Conservation (phyloP, 2,329 filamentous ascomycete species). For the Trichoderma pleuroti region DNA sequence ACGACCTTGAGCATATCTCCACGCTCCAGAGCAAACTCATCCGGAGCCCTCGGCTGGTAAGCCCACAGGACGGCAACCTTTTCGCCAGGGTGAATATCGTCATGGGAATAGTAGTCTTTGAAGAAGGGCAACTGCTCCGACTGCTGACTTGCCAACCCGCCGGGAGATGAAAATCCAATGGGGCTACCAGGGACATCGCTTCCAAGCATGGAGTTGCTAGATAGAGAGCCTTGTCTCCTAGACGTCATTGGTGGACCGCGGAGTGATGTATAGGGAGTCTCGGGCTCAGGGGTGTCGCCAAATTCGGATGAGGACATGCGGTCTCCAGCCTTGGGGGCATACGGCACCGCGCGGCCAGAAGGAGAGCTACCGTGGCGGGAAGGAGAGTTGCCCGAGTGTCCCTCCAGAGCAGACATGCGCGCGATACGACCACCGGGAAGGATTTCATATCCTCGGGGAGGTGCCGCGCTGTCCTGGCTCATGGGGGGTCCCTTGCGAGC, state of each 20-base stretch:
- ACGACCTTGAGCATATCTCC: conserved; percentile 98
- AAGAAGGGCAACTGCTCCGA: conserved; percentile 95
- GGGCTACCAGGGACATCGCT: conserved; percentile 67
- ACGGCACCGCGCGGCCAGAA: conserved; percentile 42
- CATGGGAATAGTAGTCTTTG: conserved; percentile 97
- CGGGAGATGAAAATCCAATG: conserved; percentile 77
- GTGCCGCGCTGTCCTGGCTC: conserved; percentile 34
- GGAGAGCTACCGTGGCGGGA: conserved; percentile 46
- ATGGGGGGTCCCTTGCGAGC: conserved; percentile 49
- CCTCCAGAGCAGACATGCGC: conserved; percentile 91
- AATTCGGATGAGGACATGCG: conserved; percentile 68
- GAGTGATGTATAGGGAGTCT: conserved; percentile 53
- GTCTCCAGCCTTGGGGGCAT: conserved; percentile 46
- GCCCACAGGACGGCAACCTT: conserved; percentile 92
- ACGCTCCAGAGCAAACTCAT: conserved; percentile 89
- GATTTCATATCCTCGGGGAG: conserved; percentile 62
- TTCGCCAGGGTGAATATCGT: conserved; percentile 90
- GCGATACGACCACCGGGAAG: conserved; percentile 86
- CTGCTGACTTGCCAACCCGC: conserved; percentile 79
- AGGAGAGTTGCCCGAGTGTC: conserved; percentile 61
- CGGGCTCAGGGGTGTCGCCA: conserved; percentile 68
- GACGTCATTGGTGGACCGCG: conserved; percentile 56
- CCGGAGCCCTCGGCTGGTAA: conserved; percentile 87
- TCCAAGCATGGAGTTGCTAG: conserved; percentile 74
- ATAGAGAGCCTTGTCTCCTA: conserved; percentile 82